Conservation (phyloP, 768 basidiomycete genomes). For the Podaxis carcinomalis region DNA sequence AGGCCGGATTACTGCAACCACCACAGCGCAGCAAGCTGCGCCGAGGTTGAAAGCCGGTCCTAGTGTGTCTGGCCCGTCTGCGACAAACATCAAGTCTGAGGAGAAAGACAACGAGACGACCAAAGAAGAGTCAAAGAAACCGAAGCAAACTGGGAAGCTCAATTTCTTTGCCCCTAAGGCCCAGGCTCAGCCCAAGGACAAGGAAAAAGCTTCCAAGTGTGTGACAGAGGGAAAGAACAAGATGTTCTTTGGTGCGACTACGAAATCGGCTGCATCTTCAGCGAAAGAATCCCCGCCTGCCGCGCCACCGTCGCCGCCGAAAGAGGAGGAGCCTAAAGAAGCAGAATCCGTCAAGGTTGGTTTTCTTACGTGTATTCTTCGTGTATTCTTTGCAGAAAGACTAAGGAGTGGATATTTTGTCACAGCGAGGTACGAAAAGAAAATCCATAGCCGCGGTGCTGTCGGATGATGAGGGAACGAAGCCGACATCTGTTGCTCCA, state of each 20-base stretch:
- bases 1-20: conserved; percentile 38
- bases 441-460: conserved; percentile 32
- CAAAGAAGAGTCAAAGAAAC: conserved; percentile 8
- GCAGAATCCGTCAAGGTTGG: conserved; percentile 5
- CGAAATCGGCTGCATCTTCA: conserved; percentile 11
- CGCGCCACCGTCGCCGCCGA: background rate
- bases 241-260: conserved; percentile 13
- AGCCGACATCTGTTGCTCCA: conserved; percentile 9
- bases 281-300: conserved; percentile 13
- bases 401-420: background rate
- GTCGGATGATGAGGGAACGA: conserved; percentile 23
- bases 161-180: conserved; percentile 13
- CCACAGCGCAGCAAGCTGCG: conserved; percentile 25
- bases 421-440: conserved; percentile 37
- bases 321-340: conserved; percentile 40
- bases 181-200: conserved; percentile 19
- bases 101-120: conserved; percentile 15
- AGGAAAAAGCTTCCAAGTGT: conserved; percentile 19
- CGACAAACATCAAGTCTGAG: conserved; percentile 14
- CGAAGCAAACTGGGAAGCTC: conserved; percentile 15
- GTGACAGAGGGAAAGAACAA: conserved; percentile 17
- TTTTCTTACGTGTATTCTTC: conserved; percentile 1
- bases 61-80: background rate
- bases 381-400: background rate
- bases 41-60: conserved; percentile 12